These are phyloP conservation scores for Gaertneriomyces sp. DNA, from an alignment of 192 early-diverging fungal species.

Conservation along the genomic window DNA sequence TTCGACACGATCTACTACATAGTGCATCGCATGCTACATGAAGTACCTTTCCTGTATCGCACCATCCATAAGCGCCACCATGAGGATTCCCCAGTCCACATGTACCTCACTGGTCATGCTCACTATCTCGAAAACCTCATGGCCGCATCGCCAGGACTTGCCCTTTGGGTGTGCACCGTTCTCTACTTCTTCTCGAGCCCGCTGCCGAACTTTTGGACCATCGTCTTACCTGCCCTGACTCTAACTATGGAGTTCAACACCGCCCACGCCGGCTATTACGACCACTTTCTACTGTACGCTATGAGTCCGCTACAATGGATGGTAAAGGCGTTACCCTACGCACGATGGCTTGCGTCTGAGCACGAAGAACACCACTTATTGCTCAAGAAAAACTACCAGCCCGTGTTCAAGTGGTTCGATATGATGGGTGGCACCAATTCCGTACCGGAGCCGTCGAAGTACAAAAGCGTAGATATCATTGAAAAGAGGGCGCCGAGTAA, in stretches of 20 bases:
- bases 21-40: neutral
- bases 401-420: neutral
- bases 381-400: slow-evolving; percentile 1
- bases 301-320: slow-evolving; percentile 4
- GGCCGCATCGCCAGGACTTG: neutral
- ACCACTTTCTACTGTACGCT: neutral
- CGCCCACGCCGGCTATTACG: neutral
- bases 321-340: neutral
- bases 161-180: neutral
- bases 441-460: too few species aligned
- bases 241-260: slow-evolving; percentile 1
- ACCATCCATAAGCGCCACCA: slow-evolving; percentile 7
- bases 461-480: too few species aligned
- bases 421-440: neutral
- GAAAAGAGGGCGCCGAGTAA: too few species aligned
- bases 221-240: neutral
- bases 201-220: neutral
- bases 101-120: slow-evolving; percentile 1
- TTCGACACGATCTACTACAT: slow-evolving; percentile 3
- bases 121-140: neutral
- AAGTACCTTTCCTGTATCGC: slow-evolving; percentile 3
- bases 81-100: slow-evolving; percentile 1
- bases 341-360: too few species aligned
- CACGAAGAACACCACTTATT: neutral
- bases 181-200: neutral